A percentile compares a stretch with the other conserved stretches of the same genome.
Conservation (phyloP, 768 basidiomycete genomes). For the Boletus pseudo-olivaceus region DNA sequence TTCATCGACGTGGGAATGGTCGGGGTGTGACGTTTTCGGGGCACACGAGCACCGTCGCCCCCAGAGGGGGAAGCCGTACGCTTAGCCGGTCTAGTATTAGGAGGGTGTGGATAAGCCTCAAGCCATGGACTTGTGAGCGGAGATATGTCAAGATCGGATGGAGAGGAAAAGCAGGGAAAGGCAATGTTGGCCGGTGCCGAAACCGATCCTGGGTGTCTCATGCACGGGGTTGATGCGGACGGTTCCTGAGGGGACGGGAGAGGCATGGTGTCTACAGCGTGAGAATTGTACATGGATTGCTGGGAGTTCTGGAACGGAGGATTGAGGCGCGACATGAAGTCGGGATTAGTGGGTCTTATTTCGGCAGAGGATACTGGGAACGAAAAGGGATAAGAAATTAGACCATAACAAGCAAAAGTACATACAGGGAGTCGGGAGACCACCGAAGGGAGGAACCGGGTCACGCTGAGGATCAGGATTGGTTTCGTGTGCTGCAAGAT, state of each 20-base stretch:
- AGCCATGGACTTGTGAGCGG: constrained; percentile 83
- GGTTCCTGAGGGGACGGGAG: constrained; percentile 31
- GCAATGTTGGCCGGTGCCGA: constrained; percentile 76
- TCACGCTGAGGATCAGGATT: constrained; percentile 35
- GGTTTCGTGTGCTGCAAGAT: constrained; percentile 35
- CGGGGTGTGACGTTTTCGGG: constrained; percentile 55
- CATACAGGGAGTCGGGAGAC: constrained; percentile 69
- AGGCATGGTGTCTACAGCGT: constrained; percentile 24
- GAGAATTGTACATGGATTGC: constrained; percentile 25
- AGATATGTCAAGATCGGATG: constrained; percentile 65
- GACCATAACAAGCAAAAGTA: constrained; percentile 10
- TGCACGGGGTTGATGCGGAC: constrained; percentile 26
- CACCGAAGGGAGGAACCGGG: constrained; percentile 39
- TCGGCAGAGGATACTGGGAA: constrained; percentile 58
- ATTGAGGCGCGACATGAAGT: constrained; percentile 62
- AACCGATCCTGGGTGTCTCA: constrained; percentile 40
- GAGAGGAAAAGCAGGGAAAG: constrained; percentile 51
- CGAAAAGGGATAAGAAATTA: constrained; percentile 11
- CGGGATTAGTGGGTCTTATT: constrained; percentile 55
- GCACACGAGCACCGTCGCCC: constrained; percentile 45
- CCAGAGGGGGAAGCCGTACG: constrained; percentile 55
- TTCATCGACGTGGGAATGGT: constrained; percentile 24
- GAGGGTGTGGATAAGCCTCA: constrained; percentile 48
- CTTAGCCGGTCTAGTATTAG: constrained; percentile 36
- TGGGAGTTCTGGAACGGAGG: constrained; percentile 39